Evolutionary conservation across 2,329 filamentous ascomycete genomes (phyloP).

Genomic region (Fonsecaea monophora): DNA sequence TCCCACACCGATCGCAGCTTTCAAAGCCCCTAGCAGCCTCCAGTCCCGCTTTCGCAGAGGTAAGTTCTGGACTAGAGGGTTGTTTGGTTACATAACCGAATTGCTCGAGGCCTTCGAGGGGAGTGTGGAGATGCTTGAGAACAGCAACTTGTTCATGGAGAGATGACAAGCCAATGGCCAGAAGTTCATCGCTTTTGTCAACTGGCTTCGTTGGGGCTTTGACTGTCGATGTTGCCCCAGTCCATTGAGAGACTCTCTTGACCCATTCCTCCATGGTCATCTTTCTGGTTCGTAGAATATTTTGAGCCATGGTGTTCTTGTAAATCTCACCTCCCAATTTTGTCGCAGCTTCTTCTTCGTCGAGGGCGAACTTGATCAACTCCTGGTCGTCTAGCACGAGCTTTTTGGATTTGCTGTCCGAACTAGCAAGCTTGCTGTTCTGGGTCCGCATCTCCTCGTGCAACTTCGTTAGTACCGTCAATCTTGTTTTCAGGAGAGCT

Average conservation of each 20-base stretch:
- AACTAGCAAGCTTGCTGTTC: constrained; percentile 49
- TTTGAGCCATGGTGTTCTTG: constrained; percentile 80
- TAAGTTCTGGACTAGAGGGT: constrained; percentile 71
- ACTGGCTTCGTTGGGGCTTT: constrained; percentile 23
- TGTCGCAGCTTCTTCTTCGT: constrained; percentile 73
- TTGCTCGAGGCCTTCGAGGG: constrained; percentile 66
- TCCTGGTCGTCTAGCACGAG: constrained; percentile 53
- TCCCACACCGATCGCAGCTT: constrained; percentile 82
- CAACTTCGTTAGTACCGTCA: constrained; percentile 53
- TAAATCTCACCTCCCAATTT: constrained; percentile 71
- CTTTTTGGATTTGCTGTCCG: constrained; percentile 42
- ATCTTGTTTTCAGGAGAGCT: constrained; percentile 50
- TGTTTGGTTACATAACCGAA: constrained; percentile 77
- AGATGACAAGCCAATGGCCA: constrained; percentile 61
- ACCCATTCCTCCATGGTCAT: constrained; percentile 77
- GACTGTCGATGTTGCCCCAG: constrained; percentile 6
- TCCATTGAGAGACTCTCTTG: constrained; percentile 60
- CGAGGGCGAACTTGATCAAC: constrained; percentile 54
- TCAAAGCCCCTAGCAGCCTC: constrained; percentile 78
- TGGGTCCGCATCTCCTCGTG: constrained; percentile 52
- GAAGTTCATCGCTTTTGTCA: constrained; percentile 9
- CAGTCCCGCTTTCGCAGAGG: constrained; percentile 69
- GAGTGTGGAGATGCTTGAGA: constrained; percentile 67
- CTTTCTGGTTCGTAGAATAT: constrained; percentile 75
- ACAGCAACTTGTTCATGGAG: constrained; percentile 71